Evolutionary conservation across 495 filamentous ascomycete genomes (phyloP).

Genomic region (Penicillium bovifimosum): DNA sequence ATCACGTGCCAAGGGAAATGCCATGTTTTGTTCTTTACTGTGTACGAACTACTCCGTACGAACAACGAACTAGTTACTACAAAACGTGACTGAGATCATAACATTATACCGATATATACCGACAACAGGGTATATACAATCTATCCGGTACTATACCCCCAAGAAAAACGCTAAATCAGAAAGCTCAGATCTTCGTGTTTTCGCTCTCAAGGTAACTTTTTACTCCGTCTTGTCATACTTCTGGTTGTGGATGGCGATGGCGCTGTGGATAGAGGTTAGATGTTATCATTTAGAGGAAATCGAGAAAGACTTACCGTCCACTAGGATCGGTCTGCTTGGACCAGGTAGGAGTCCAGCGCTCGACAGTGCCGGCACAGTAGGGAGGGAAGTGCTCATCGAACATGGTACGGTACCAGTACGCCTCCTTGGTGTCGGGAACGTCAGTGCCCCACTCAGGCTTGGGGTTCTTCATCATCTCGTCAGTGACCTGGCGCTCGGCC

Average conservation of each 20-base stretch:
- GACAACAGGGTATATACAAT: slow-evolving; percentile 7
- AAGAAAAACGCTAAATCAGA: slow-evolving; percentile 7
- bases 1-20: not conserved
- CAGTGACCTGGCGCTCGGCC: slow-evolving; percentile 79
- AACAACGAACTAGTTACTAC: not conserved
- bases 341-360: slow-evolving; percentile 98
- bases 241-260: slow-evolving; percentile 62
- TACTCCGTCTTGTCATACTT: slow-evolving; percentile 53
- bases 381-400: slow-evolving; percentile 98
- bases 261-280: slow-evolving; percentile 42
- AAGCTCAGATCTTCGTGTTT: slow-evolving; percentile 10
- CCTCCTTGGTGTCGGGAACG: slow-evolving; percentile 93
- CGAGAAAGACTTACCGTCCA: slow-evolving; percentile 63
- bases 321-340: slow-evolving; percentile 92
- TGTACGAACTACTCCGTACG: not conserved
- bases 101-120: slow-evolving; percentile 3
- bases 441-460: slow-evolving; percentile 93
- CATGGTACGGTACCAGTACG: slow-evolving; percentile 97
- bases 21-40: not conserved
- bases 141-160: slow-evolving; percentile 5
- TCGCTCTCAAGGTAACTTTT: slow-evolving; percentile 10
- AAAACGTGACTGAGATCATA: not conserved
- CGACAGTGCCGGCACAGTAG: slow-evolving; percentile 84
- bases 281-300: not conserved
- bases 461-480: slow-evolving; percentile 95